These are phyloP conservation scores for Lepidium sativum DNA, from an alignment of 345 rosid genomes.

Conservation along the genomic window DNA sequence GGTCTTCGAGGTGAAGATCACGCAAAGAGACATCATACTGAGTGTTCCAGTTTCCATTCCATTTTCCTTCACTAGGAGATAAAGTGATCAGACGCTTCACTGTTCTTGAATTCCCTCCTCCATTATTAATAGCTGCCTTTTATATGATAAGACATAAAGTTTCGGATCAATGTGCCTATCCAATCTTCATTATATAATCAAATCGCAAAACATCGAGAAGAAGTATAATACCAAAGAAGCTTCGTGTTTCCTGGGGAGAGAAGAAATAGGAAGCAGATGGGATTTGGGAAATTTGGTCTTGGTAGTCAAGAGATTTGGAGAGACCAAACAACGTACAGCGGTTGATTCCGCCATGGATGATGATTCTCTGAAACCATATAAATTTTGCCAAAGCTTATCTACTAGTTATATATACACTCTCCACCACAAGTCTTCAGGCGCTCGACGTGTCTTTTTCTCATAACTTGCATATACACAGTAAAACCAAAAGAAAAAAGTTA, in stretches of 20 bases:
- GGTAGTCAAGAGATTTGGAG: conserved; percentile 20
- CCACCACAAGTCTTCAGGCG: conserved; percentile 4
- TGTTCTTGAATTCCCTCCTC: conserved; percentile 26
- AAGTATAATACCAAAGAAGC: conserved; percentile 9
- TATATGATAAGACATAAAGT: not conserved
- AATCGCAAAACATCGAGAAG: not conserved
- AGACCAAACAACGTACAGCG: conserved; percentile 11
- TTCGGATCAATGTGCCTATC: not conserved
- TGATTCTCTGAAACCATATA: not conserved
- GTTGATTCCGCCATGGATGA: conserved; percentile 25
- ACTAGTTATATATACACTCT: too few species aligned
- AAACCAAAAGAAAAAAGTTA: too few species aligned
- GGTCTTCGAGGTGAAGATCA: conserved; percentile 55
- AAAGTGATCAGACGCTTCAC: conserved; percentile 43
- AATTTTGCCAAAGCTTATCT: conserved; percentile 9
- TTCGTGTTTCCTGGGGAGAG: conserved; percentile 21
- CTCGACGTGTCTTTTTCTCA: conserved; percentile 13
- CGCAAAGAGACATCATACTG: conserved; percentile 52
- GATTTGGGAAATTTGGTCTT: not conserved
- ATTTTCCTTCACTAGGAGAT: conserved; percentile 59
- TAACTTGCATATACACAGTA: not conserved
- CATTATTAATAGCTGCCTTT: conserved; percentile 14
- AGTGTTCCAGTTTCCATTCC: conserved; percentile 61
- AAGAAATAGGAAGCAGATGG: conserved; percentile 18
- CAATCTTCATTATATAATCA: not conserved